phyloP scores from a whole-genome alignment of 1,139 yeast species.

The Diutina siamensis region DNA sequence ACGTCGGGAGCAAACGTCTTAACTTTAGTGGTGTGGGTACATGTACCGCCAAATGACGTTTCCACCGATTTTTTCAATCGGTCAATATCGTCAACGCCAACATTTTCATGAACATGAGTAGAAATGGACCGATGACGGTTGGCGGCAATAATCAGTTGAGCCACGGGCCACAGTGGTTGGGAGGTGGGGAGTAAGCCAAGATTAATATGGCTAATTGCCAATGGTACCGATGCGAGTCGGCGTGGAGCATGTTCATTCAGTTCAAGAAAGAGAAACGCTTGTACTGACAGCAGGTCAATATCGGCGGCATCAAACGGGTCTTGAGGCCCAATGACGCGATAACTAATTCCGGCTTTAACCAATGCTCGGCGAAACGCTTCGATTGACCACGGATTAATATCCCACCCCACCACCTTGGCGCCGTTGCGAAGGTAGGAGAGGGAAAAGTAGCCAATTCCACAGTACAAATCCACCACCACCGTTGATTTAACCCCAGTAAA shows the following conservation, averaged over 20 bases:
- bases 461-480: constrained; percentile 57
- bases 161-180: constrained; percentile 44
- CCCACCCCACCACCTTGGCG: constrained; percentile 65
- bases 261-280: constrained; percentile 42
- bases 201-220: constrained; percentile 50
- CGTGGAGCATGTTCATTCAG: constrained; percentile 39
- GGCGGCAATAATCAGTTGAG: constrained; percentile 17
- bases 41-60: constrained; percentile 7
- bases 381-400: constrained; percentile 76
- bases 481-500: constrained; percentile 17
- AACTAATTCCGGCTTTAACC: constrained; percentile 28
- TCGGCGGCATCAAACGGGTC: constrained; percentile 14
- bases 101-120: constrained; percentile 72
- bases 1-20: constrained; percentile 85
- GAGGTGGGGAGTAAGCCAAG: constrained; percentile 71
- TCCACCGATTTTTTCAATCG: constrained; percentile 5
- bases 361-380: constrained; percentile 58
- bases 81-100: constrained; percentile 33
- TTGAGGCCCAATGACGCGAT: constrained; percentile 18
- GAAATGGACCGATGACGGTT: constrained; percentile 12
- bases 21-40: constrained; percentile 40
- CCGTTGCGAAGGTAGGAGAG: constrained; percentile 49
- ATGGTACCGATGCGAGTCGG: constrained; percentile 21
- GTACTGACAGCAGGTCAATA: constrained; percentile 11
- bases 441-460: constrained; percentile 83